phyloP scores from a whole-genome alignment of 768 basidiomycete genomes.

The Phanerodontia chrysosporium region DNA sequence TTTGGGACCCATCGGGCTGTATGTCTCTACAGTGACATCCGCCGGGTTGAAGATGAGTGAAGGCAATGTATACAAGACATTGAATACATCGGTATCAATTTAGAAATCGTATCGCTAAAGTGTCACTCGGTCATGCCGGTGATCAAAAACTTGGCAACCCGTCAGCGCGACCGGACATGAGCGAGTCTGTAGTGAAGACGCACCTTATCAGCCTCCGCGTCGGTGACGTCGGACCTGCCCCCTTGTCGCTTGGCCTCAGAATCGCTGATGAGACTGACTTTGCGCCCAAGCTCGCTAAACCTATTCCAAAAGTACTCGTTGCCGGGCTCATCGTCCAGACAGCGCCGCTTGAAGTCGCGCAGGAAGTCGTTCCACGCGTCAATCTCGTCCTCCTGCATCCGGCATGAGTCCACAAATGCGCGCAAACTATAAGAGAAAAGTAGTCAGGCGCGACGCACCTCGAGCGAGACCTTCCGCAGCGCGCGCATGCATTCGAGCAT shows the following conservation, averaged over 20 bases:
- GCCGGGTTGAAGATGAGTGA: background rate
- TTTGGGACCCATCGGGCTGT: background rate
- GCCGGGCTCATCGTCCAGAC: conserved; percentile 45
- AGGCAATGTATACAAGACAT: background rate
- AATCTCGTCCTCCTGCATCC: conserved; percentile 77
- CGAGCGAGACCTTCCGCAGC: conserved; percentile 63
- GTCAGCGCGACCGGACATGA: background rate
- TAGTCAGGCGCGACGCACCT: too few relatives aligned
- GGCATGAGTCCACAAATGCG: too few relatives aligned
- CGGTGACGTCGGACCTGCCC: conserved; percentile 52
- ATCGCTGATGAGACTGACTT: conserved; percentile 57
- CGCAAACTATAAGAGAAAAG: too few relatives aligned
- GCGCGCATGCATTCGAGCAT: conserved; percentile 69
- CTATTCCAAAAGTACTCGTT: conserved; percentile 67
- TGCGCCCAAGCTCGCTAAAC: conserved; percentile 40
- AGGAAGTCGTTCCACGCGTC: conserved; percentile 82
- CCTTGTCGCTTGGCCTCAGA: conserved; percentile 59
- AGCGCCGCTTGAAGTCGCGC: conserved; percentile 51
- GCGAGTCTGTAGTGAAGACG: background rate
- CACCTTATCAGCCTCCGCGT: conserved; percentile 53
- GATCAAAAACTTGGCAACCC: background rate
- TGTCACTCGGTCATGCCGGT: background rate
- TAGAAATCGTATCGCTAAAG: too few relatives aligned
- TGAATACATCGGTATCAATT: background rate
- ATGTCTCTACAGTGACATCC: background rate